Conservation (phyloP, 78 protist species). For the Dictyostelium intermedium region DNA sequence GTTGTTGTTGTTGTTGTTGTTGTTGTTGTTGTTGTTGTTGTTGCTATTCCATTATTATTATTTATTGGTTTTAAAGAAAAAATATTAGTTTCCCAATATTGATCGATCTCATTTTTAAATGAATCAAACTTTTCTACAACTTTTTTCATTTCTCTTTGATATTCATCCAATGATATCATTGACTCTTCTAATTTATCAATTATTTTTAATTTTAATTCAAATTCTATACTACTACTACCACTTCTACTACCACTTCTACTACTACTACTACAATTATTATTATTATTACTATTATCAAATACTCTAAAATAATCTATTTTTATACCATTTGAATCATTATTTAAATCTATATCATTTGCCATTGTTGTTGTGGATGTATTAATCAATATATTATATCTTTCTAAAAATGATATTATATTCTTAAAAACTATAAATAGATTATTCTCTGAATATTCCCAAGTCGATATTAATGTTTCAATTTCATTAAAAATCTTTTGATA, state of each 20-base stretch:
- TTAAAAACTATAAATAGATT: neutral
- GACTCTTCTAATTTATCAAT: conserved; percentile 13
- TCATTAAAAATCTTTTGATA: neutral
- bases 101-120: neutral
- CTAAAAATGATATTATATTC: conserved; percentile 8
- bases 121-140: neutral
- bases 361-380: neutral
- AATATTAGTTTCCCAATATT: neutral
- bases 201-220: neutral
- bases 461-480: neutral
- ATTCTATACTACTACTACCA: neutral
- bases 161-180: neutral
- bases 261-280: neutral
- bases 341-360: neutral
- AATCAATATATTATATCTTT: neutral
- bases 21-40: no score
- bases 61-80: neutral
- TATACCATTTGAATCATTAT: neutral
- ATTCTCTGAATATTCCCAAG: neutral
- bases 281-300: neutral
- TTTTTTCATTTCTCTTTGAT: neutral
- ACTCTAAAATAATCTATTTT: neutral
- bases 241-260: neutral
- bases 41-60: neutral
- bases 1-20: neutral